Conservation (phyloP, 2,329 filamentous ascomycete species). For the Chrysoporthe austroafricana region DNA sequence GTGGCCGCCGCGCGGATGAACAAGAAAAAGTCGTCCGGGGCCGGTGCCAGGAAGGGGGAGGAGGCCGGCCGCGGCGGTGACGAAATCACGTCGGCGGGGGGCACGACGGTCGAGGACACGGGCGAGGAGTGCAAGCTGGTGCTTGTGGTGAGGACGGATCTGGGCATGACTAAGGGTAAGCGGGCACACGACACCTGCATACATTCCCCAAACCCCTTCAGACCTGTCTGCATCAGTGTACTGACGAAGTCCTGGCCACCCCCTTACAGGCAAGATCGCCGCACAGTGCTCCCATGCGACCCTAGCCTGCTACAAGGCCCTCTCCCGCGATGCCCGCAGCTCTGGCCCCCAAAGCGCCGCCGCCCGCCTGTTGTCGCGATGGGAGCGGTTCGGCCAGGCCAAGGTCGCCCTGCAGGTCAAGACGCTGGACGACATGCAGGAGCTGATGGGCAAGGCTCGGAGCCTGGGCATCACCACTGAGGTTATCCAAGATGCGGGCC, state of each 20-base stretch:
- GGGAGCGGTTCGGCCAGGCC: slow-evolving; percentile 85
- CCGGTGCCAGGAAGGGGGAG: slow-evolving; percentile 37
- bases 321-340: slow-evolving; percentile 59
- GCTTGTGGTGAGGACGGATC: slow-evolving; percentile 86
- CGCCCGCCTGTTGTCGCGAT: slow-evolving; percentile 72
- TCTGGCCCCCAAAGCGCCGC: slow-evolving; percentile 54
- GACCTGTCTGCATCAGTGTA: neutral
- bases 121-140: slow-evolving; percentile 93
- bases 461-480: slow-evolving; percentile 85
- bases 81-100: slow-evolving; percentile 31
- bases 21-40: slow-evolving; percentile 38
- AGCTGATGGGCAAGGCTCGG: slow-evolving; percentile 75
- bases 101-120: slow-evolving; percentile 36
- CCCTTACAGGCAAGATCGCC: slow-evolving; percentile 81
- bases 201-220: neutral
- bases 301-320: slow-evolving; percentile 92
- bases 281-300: slow-evolving; percentile 97
- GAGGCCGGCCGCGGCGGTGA: slow-evolving; percentile 31
- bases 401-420: slow-evolving; percentile 93
- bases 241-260: slow-evolving; percentile 16
- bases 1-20: slow-evolving; percentile 36
- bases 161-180: slow-evolving; percentile 96
- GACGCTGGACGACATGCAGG: slow-evolving; percentile 79
- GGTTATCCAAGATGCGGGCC: slow-evolving; percentile 91
- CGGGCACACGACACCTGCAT: neutral